These are phyloP conservation scores for Coemansia sp. DNA, from an alignment of 192 early-diverging fungal species.

Conservation along the genomic window DNA sequence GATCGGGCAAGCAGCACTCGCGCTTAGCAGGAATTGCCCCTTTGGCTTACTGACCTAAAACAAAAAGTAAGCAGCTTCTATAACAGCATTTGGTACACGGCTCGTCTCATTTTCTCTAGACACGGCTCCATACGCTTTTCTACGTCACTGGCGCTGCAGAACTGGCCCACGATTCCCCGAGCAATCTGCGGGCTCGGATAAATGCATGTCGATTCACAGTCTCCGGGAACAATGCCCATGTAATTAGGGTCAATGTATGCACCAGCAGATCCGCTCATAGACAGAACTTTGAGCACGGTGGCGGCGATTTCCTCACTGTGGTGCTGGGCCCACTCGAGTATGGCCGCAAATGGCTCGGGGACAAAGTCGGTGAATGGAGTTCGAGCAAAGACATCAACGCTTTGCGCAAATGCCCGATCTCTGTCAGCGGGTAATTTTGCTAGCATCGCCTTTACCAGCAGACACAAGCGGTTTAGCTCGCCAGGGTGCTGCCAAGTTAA, in stretches of 20 bases:
- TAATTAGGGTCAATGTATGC: constrained; percentile 10
- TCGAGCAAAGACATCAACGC: not conserved
- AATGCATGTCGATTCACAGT: not conserved
- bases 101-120: not conserved
- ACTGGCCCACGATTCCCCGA: constrained; percentile 1
- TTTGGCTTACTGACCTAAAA: too few species aligned
- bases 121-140: not conserved
- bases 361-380: constrained; percentile 4
- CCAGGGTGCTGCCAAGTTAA: constrained; percentile 18
- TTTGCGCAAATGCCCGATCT: too few species aligned
- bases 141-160: not conserved
- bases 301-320: not conserved
- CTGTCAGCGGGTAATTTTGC: not conserved
- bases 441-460: not conserved
- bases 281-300: not conserved
- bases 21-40: too few species aligned
- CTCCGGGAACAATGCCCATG: not conserved
- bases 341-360: constrained; percentile 9
- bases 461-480: constrained; percentile 8
- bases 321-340: not conserved
- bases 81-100: not conserved
- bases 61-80: not conserved
- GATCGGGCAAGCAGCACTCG: too few species aligned
- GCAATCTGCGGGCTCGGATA: constrained; percentile 20
- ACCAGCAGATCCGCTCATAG: too few species aligned